A percentile compares a stretch with the other conserved stretches of the same genome.
These are phyloP conservation scores for Jackrogersella multiformis DNA, from an alignment of 495 filamentous ascomycete species.

Conservation along the genomic window DNA sequence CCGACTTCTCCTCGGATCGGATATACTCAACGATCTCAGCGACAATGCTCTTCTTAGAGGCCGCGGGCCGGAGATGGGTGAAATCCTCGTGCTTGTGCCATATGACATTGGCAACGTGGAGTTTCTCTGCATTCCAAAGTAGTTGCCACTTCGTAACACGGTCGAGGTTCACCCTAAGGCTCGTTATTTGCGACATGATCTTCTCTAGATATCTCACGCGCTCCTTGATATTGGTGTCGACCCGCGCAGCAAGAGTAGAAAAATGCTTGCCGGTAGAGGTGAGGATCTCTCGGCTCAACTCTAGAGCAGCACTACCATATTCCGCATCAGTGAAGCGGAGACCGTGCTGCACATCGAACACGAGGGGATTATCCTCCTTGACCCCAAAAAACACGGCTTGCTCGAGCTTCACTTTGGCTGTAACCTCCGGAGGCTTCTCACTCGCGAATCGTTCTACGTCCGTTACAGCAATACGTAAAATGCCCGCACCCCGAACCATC, in stretches of 20 bases:
- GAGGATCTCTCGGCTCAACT: conserved; percentile 84
- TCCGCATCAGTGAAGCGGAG: conserved; percentile 71
- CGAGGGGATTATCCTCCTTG: conserved; percentile 79
- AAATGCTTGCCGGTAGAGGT: conserved; percentile 77
- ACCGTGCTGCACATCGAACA: conserved; percentile 72
- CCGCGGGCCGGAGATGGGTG: conserved; percentile 53
- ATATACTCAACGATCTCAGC: conserved; percentile 74
- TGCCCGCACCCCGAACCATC: conserved; percentile 79
- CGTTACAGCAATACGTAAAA: conserved; percentile 74
- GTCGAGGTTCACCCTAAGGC: conserved; percentile 63
- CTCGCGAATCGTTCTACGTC: conserved; percentile 62
- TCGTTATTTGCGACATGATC: conserved; percentile 72
- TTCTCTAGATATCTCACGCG: conserved; percentile 74
- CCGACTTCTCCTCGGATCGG: conserved; percentile 73
- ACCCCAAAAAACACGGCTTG: conserved; percentile 93
- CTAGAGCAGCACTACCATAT: conserved; percentile 78
- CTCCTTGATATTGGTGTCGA: conserved; percentile 80
- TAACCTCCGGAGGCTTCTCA: conserved; percentile 63
- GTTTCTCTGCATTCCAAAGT: conserved; percentile 89
- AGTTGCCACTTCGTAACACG: conserved; percentile 76
- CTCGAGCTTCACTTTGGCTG: conserved; percentile 87
- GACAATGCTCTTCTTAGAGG: conserved; percentile 66
- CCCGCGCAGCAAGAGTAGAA: conserved; percentile 71
- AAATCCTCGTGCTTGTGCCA: conserved; percentile 79
- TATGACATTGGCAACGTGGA: conserved; percentile 81